These are phyloP conservation scores for Amanita muscaria DNA, from an alignment of 768 basidiomycete species.

Conservation along the genomic window DNA sequence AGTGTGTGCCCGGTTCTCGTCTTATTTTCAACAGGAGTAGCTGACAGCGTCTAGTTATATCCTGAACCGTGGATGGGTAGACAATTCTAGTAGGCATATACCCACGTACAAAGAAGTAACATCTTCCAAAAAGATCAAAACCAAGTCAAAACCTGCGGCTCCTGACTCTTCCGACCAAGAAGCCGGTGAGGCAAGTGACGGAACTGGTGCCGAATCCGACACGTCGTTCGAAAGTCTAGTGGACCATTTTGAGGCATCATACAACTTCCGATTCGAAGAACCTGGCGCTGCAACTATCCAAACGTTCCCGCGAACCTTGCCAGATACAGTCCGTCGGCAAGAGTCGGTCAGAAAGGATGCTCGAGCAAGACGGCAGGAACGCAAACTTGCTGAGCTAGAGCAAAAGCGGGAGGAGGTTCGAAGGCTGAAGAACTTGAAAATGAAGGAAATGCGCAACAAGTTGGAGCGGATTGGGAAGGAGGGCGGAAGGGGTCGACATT, in stretches of 20 bases:
- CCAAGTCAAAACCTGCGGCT: constrained; percentile 18
- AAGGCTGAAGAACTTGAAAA: constrained; percentile 75
- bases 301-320: constrained; percentile 70
- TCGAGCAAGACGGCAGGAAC: constrained; percentile 65
- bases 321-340: constrained; percentile 56
- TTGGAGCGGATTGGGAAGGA: constrained; percentile 65
- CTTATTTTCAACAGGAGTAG: neutral
- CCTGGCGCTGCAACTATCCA: constrained; percentile 47
- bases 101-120: constrained; percentile 86
- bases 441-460: constrained; percentile 70
- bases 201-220: constrained; percentile 28
- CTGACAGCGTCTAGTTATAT: constrained; percentile 61
- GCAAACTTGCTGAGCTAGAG: constrained; percentile 70
- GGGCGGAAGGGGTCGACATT: constrained; percentile 42
- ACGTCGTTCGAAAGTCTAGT: constrained; percentile 76
- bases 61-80: constrained; percentile 95
- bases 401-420: constrained; percentile 75
- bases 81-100: constrained; percentile 58
- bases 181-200: constrained; percentile 37
- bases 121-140: constrained; percentile 23
- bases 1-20: constrained; percentile 40
- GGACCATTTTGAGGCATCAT: constrained; percentile 90
- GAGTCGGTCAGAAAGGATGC: constrained; percentile 79
- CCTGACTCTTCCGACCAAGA: constrained; percentile 17
- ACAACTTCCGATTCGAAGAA: constrained; percentile 98